Evolutionary conservation across 768 basidiomycete genomes (phyloP).

Genomic region (Pseudohyphozyma bogoriensis): DNA sequence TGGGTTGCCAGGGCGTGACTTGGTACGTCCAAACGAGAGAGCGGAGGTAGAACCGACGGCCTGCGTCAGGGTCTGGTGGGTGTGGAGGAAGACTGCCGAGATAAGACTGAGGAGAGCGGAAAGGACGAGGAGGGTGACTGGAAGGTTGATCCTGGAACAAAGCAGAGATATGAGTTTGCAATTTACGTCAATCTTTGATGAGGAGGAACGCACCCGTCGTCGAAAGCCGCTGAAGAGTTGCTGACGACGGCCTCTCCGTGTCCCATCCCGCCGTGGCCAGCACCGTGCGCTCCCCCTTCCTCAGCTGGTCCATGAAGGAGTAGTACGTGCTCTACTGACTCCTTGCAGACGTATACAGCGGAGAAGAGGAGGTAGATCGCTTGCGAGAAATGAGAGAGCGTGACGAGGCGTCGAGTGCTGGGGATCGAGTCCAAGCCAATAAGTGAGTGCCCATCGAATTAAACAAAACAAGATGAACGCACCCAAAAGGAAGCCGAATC

Average conservation of each 20-base stretch:
- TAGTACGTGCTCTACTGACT: constrained; percentile 84
- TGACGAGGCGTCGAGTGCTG: constrained; percentile 32
- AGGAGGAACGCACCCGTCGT: constrained; percentile 1
- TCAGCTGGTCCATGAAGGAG: constrained; percentile 38
- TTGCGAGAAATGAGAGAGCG: constrained; percentile 57
- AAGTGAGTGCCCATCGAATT: neutral
- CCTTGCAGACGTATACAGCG: constrained; percentile 91
- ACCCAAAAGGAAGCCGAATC: constrained; percentile 54
- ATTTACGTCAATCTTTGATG: too few species aligned
- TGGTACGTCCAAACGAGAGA: neutral
- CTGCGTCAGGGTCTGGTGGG: constrained; percentile 1
- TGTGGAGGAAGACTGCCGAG: neutral
- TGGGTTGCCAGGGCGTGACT: neutral
- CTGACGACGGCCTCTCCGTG: constrained; percentile 21
- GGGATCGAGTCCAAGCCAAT: too few species aligned
- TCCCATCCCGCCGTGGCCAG: constrained; percentile 29
- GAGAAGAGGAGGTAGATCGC: constrained; percentile 89
- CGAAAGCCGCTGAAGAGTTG: neutral
- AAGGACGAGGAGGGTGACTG: neutral
- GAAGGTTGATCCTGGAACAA: constrained; percentile 5
- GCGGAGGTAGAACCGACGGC: neutral
- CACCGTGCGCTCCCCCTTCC: constrained; percentile 23
- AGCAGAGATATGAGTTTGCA: neutral
- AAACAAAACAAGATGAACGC: constrained; percentile 36
- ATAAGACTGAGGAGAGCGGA: neutral